Percentiles rank a stretch among this genome's conserved stretches.
These are phyloP conservation scores for Balamuthia mandrillaris DNA, from an alignment of 208 protist genomes.

Conservation along the genomic window DNA sequence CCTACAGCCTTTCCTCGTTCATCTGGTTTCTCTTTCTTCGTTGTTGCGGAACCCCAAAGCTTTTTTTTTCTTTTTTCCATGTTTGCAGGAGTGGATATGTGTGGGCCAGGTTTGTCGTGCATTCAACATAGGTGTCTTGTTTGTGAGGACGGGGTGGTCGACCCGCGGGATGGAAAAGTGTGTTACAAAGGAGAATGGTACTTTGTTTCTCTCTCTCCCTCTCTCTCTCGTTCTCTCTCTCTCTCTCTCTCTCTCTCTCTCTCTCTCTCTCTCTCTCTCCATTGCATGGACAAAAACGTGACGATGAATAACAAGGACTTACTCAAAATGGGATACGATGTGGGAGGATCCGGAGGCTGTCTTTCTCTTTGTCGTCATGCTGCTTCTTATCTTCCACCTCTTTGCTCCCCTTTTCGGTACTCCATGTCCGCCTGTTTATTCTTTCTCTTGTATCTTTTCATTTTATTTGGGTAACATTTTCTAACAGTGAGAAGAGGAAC, in stretches of 20 bases:
- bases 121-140: not conserved
- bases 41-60: not conserved
- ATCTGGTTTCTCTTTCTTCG: not conserved
- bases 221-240: too few species aligned
- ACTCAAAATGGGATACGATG: constrained; percentile 10
- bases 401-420: not conserved
- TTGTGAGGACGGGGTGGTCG: constrained; percentile 2
- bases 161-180: constrained; percentile 11
- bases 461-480: not conserved
- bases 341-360: not conserved
- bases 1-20: not conserved
- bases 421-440: not conserved
- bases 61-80: not conserved
- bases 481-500: not conserved
- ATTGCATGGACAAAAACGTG: too few species aligned
- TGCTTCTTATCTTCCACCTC: not conserved
- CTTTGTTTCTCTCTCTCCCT: not conserved
- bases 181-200: constrained; percentile 3
- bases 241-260: too few species aligned
- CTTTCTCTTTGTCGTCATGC: constrained; percentile 4
- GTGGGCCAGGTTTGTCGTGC: not conserved
- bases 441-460: not conserved
- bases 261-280: too few species aligned
- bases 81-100: not conserved
- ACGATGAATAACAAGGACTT: too few species aligned